Base-by-base conservation (phyloP, 176 grass and related monocot genomes). In the Ensete ventricosum region DNA sequence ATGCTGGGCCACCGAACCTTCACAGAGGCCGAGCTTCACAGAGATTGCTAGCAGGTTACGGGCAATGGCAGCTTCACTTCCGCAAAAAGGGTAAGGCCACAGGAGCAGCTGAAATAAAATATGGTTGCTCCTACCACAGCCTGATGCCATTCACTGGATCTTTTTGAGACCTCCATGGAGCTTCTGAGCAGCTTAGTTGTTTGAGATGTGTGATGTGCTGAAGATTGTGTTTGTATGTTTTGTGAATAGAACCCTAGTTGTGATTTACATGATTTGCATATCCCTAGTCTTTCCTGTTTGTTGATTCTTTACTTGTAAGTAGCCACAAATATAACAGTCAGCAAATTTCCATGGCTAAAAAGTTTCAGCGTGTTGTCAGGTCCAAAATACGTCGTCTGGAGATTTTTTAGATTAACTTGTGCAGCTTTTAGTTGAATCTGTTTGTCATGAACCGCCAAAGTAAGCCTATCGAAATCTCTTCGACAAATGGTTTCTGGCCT, bases 1-100 rank as follows among this genome's bases (percentile, higher is more conserved):
- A 60, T 97, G 93, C 77, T 97, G 93, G 93, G 82, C 93, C 8
- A 86, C 88, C 26, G 93, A 93, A 64, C 90, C 90, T 73, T 93
- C 90, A 1, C 87, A 93, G 23, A 81, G 93, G 62, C 93, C 93
- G 74, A 90, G 62, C 60, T 97, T 97, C 11, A 88, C 83, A 50
- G 90, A 93, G 79, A 81, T 93, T 2, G 93, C 84, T 8, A 86
- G 74, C 50, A 83, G 88, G 58, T 79, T 97, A 77, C 85, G 93
- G 14, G 88, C 88, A 67, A 93, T 97, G 93, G 88, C 88, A 16
- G 49, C 82, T 21, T 90, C 83, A 52, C 50, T 54, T 67, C 60
- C 50, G 57, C 89, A 87, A 72, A 89, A 92, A 64, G 84, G 83
- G 75, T 82, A 88, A 64, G 73, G 83, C 64, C 92, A 76, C 65